Percentiles rank a stretch among this genome's conserved stretches.
Evolutionary conservation across 2,329 filamentous ascomycete genomes (phyloP).

Genomic region (Epicoccum sorghinum): DNA sequence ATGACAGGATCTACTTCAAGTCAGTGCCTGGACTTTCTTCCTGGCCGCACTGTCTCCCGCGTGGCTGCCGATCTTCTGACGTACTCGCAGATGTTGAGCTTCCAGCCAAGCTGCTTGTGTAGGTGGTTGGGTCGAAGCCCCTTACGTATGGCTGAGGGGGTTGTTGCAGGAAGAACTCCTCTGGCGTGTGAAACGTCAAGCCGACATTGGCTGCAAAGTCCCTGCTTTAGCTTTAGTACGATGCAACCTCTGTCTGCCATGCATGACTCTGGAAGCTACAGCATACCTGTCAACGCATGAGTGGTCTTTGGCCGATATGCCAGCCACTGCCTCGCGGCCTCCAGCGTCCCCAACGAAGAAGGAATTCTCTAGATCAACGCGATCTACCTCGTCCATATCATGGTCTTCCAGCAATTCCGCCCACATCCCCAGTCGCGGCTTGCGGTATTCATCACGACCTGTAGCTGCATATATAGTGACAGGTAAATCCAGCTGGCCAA

Average conservation of each 20-base stretch:
- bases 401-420: slow-evolving; percentile 63
- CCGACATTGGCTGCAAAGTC: slow-evolving; percentile 87
- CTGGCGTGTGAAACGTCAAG: slow-evolving; percentile 81
- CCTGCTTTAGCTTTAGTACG: slow-evolving; percentile 16
- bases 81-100: slow-evolving; percentile 41
- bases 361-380: slow-evolving; percentile 72
- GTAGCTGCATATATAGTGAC: slow-evolving; percentile 86
- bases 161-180: slow-evolving; percentile 85
- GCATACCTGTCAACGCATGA: slow-evolving; percentile 64
- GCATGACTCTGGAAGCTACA: slow-evolving; percentile 3
- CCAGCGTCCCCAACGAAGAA: slow-evolving; percentile 91
- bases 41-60: slow-evolving; percentile 5
- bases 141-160: slow-evolving; percentile 68
- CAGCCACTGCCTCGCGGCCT: slow-evolving; percentile 53
- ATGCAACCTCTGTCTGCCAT: neutral
- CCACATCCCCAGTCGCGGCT: slow-evolving; percentile 93
- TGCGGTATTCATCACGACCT: slow-evolving; percentile 78
- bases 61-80: slow-evolving; percentile 31
- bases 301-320: slow-evolving; percentile 59
- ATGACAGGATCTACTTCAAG: slow-evolving; percentile 44
- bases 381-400: slow-evolving; percentile 55
- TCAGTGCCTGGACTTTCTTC: slow-evolving; percentile 27
- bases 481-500: slow-evolving; percentile 76
- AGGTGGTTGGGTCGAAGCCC: slow-evolving; percentile 70
- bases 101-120: slow-evolving; percentile 27